A percentile compares a stretch with the other conserved stretches of the same genome.
phyloP scores from a whole-genome alignment of 169 alveolate genomes.

The Neospora caninum region DNA sequence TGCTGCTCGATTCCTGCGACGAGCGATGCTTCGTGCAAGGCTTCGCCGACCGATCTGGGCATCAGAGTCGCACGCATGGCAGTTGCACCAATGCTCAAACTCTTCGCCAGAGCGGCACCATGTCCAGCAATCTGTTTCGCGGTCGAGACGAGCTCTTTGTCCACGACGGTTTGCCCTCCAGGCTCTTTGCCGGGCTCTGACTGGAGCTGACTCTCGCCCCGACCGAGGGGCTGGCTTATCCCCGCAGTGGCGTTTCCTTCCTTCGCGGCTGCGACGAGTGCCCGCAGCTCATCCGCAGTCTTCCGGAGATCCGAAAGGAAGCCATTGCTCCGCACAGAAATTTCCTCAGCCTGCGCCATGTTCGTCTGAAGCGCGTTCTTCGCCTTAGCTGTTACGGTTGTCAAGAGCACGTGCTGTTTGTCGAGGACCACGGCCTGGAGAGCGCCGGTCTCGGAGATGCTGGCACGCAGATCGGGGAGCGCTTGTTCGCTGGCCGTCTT shows the following conservation, averaged over 20 bases:
- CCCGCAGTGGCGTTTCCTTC: neutral
- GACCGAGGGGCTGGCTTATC: neutral
- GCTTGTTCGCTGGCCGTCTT: no score
- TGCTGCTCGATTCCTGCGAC: conserved; percentile 16
- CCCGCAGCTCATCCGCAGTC: neutral
- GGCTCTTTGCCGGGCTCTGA: no score
- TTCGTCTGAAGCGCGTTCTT: neutral
- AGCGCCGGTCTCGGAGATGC: no score
- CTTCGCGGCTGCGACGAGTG: neutral
- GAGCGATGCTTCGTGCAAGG: neutral
- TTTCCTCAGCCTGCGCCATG: neutral
- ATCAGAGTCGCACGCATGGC: neutral
- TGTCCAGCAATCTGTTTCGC: neutral
- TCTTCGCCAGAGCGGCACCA: conserved; percentile 1
- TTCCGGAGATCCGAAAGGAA: neutral
- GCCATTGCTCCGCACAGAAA: neutral
- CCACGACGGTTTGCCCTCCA: neutral
- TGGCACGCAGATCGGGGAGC: no score
- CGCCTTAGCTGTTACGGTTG: neutral
- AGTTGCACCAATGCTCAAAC: neutral
- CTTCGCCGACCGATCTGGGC: neutral
- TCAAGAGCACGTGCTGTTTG: neutral
- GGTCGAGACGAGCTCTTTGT: neutral
- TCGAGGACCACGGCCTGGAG: no score
- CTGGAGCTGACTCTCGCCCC: neutral